Percentiles rank a stretch among this genome's conserved stretches.
phyloP scores from a whole-genome alignment of 768 basidiomycete species.

The Russula dissimulans region DNA sequence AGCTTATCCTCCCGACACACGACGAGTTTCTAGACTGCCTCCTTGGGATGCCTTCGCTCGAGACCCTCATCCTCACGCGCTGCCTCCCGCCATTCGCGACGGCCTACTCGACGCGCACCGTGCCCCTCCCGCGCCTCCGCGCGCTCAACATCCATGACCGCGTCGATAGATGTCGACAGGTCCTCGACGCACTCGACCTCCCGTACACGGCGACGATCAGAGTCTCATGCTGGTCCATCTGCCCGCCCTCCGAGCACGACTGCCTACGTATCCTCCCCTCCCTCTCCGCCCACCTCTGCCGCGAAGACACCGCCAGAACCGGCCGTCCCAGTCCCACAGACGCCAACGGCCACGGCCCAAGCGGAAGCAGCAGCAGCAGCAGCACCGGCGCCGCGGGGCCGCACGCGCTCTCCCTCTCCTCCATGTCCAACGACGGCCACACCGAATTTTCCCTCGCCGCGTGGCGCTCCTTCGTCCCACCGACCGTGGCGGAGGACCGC shows the following conservation, averaged over 20 bases:
- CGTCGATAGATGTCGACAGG: constrained; percentile 8
- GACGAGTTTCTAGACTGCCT: constrained; percentile 6
- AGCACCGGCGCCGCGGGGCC: neutral
- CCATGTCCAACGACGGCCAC: neutral
- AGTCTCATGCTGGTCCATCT: constrained; percentile 7
- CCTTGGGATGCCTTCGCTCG: constrained; percentile 1
- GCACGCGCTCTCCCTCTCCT: constrained; percentile 8
- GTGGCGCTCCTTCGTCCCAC: constrained; percentile 5
- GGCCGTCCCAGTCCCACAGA: no score
- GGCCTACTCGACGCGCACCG: neutral
- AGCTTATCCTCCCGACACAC: neutral
- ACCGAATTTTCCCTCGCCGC: constrained; percentile 2
- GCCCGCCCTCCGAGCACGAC: constrained; percentile 11
- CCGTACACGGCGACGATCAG: neutral
- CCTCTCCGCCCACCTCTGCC: constrained; percentile 6
- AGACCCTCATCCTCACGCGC: neutral
- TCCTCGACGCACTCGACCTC: constrained; percentile 3
- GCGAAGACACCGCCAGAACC: neutral
- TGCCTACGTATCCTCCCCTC: constrained; percentile 11
- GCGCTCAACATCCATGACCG: neutral
- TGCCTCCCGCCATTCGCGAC: constrained; percentile 4
- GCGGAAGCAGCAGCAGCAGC: no score
- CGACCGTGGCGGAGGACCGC: constrained; percentile 1
- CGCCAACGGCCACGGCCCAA: neutral
- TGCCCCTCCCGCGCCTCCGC: neutral